Percentiles rank a stretch among this genome's conserved stretches.
Evolutionary conservation across 257 asterid genomes (phyloP).

Genomic region (Perilla frutescens): DNA sequence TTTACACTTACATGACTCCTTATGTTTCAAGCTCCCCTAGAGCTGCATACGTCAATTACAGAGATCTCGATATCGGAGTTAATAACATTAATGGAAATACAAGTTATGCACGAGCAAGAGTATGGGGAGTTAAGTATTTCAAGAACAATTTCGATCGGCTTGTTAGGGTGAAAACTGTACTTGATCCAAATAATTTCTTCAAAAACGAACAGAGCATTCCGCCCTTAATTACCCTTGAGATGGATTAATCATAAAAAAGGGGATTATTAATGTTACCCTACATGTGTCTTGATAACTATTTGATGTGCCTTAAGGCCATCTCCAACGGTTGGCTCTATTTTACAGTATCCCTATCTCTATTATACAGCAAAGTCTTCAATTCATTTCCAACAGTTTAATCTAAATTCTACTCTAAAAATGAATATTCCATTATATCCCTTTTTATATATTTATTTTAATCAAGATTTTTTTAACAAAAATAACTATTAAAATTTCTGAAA

Average conservation of each 20-base stretch:
- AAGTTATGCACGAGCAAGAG: constrained; percentile 22
- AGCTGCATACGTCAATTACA: background rate
- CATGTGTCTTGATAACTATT: too few species aligned
- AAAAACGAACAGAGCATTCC: constrained; percentile 30
- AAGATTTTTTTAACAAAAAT: too few species aligned
- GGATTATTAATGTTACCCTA: background rate
- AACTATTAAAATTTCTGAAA: too few species aligned
- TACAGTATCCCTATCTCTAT: too few species aligned
- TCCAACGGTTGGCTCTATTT: too few species aligned
- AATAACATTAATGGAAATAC: constrained; percentile 25
- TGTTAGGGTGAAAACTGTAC: background rate
- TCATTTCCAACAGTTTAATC: too few species aligned
- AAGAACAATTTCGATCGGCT: background rate
- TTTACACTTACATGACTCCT: constrained; percentile 33
- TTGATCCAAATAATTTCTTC: background rate
- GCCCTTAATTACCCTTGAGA: background rate
- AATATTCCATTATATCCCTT: too few species aligned
- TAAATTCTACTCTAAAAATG: too few species aligned
- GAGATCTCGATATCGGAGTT: constrained; percentile 30
- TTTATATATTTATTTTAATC: too few species aligned
- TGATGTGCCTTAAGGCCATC: too few species aligned
- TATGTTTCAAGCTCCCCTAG: constrained; percentile 37
- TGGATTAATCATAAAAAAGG: too few species aligned
- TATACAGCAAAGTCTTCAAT: too few species aligned
- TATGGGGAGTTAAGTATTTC: background rate